Percentiles rank a stretch among this genome's conserved stretches.
Evolutionary conservation across 225 moss, liverwort and hornwort genomes (phyloP).

Genomic region (Marchantia paleacea): DNA sequence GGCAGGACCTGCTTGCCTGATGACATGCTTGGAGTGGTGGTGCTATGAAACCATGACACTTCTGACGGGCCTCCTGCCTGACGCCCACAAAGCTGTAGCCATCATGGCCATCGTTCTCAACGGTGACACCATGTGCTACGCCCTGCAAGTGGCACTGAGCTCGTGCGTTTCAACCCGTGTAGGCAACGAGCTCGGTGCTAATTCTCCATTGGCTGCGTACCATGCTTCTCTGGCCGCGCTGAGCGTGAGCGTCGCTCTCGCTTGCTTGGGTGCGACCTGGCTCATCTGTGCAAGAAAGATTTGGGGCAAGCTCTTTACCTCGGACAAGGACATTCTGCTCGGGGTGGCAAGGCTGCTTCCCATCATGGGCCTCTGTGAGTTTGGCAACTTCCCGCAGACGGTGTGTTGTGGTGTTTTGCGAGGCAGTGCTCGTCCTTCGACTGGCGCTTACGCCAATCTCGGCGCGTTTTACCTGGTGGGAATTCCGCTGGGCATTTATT

Average conservation of each 20-base stretch:
- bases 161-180: slow-evolving; percentile 53
- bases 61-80: slow-evolving; percentile 41
- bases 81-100: slow-evolving; percentile 44
- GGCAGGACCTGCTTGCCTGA: slow-evolving; percentile 41
- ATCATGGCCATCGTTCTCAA: slow-evolving; percentile 56
- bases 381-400: slow-evolving; percentile 54
- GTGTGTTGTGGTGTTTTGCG: slow-evolving; percentile 45
- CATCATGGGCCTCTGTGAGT: slow-evolving; percentile 53
- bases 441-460: slow-evolving; percentile 46
- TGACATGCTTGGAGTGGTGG: slow-evolving; percentile 62
- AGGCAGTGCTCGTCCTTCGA: slow-evolving; percentile 46
- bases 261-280: slow-evolving; percentile 43
- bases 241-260: slow-evolving; percentile 35
- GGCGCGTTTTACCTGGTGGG: slow-evolving; percentile 52
- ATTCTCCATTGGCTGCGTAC: slow-evolving; percentile 44
- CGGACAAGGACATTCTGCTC: slow-evolving; percentile 41
- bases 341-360: slow-evolving; percentile 45
- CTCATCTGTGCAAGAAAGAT: slow-evolving; percentile 40
- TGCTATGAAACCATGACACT: slow-evolving; percentile 52
- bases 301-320: slow-evolving; percentile 54
- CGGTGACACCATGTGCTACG: slow-evolving; percentile 48
- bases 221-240: slow-evolving; percentile 45
- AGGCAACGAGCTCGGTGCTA: slow-evolving; percentile 51
- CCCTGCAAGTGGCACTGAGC: slow-evolving; percentile 41
- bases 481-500: slow-evolving; percentile 40